These are phyloP conservation scores for Paramecium octaurelia DNA, from an alignment of 73 alveolate genomes.

Conservation along the genomic window DNA sequence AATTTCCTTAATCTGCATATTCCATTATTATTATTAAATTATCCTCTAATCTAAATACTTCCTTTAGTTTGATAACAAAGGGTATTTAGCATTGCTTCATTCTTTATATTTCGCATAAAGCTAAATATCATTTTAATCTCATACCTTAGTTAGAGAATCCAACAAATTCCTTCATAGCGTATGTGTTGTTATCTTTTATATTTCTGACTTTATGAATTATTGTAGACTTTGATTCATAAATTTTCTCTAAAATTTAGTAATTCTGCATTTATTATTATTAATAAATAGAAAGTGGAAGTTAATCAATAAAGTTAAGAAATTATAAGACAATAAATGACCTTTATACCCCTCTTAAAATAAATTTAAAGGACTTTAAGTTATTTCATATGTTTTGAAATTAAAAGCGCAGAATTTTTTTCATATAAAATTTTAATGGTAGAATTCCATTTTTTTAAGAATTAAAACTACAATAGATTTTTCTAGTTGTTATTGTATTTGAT, in stretches of 20 bases:
- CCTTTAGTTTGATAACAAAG: background rate
- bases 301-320: background rate
- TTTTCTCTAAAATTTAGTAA: background rate
- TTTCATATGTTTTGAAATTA: no score
- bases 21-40: background rate
- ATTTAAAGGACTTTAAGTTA: no score
- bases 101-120: background rate
- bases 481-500: background rate
- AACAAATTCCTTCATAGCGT: slow-evolving; percentile 7
- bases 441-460: no score
- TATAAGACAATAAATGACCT: no score
- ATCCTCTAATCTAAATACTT: background rate
- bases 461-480: background rate
- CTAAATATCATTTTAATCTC: background rate
- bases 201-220: background rate
- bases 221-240: background rate
- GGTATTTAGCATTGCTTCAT: background rate
- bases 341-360: no score
- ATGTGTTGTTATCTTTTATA: background rate
- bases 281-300: background rate
- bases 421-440: no score
- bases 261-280: background rate
- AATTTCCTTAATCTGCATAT: slow-evolving; percentile 7
- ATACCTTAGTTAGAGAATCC: background rate
- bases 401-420: no score